phyloP scores from a whole-genome alignment of 1,139 yeast genomes.

The Hyphopichia wangnamkhiaoensis region DNA sequence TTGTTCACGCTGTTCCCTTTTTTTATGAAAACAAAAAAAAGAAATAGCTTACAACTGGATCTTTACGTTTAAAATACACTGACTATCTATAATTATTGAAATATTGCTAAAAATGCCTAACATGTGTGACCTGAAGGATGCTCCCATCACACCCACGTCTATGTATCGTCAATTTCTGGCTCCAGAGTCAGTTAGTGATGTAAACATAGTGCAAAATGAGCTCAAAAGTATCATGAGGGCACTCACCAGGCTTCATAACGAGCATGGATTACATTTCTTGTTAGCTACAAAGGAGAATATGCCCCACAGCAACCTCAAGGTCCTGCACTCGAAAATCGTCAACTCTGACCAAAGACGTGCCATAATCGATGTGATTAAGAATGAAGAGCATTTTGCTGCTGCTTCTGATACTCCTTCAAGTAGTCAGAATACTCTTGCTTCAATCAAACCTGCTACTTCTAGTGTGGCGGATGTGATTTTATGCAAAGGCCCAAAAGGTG shows the following conservation, averaged over 20 bases:
- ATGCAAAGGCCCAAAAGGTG: not conserved
- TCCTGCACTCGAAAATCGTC: slow-evolving; percentile 4
- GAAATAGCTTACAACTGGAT: too few relatives aligned
- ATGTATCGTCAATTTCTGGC: not conserved
- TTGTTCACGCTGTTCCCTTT: too few relatives aligned
- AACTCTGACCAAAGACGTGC: slow-evolving; percentile 1
- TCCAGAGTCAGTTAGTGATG: not conserved
- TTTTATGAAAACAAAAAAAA: too few relatives aligned
- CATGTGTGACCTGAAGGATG: too few relatives aligned
- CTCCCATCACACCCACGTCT: not conserved
- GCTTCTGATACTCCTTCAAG: not conserved
- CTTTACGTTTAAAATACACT: too few relatives aligned
- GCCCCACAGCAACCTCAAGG: not conserved
- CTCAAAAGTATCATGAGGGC: not conserved
- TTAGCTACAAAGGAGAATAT: slow-evolving; percentile 2
- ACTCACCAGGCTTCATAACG: slow-evolving; percentile 3
- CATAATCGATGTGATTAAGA: slow-evolving; percentile 2
- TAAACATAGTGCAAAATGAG: not conserved
- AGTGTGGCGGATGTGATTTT: not conserved
- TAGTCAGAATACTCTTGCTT: not conserved
- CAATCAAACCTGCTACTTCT: not conserved
- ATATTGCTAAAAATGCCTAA: too few relatives aligned
- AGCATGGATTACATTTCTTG: not conserved
- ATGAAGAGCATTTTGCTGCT: too few relatives aligned
- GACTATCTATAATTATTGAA: too few relatives aligned